Evolutionary conservation across 257 asterid species (phyloP).

Genomic region (Solanum commersonii): DNA sequence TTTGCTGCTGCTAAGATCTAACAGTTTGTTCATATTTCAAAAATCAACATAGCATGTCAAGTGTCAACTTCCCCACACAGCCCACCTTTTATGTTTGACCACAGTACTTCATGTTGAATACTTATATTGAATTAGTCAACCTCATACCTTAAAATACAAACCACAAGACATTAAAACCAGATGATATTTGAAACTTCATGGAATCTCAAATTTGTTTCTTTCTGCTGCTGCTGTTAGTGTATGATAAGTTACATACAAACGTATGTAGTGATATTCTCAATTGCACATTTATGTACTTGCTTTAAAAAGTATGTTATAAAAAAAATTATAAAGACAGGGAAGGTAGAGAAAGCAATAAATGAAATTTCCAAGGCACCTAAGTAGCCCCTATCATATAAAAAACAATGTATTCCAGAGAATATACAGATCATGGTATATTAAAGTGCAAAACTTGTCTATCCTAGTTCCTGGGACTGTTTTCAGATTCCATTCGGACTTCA

Average conservation of each 20-base stretch:
- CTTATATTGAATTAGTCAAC: neutral
- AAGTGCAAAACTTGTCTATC: neutral
- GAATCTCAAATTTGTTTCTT: neutral
- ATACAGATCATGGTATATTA: neutral
- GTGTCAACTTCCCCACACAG: neutral
- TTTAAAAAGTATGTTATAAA: neutral
- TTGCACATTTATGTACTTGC: neutral
- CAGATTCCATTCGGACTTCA: neutral
- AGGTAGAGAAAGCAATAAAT: neutral
- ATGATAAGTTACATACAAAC: neutral
- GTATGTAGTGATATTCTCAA: neutral
- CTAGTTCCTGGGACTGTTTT: neutral
- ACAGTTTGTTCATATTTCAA: neutral
- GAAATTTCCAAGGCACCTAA: neutral
- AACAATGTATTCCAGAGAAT: neutral
- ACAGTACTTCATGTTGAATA: neutral
- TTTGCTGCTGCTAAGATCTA: neutral
- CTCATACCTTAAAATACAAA: neutral
- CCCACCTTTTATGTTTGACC: neutral
- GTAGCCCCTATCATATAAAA: neutral
- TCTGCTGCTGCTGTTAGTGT: neutral
- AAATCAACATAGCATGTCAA: neutral
- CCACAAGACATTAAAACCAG: neutral
- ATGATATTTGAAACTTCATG: neutral
- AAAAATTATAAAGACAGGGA: neutral